Percentiles rank a stretch among this genome's conserved stretches.
Evolutionary conservation across 2,329 filamentous ascomycete genomes (phyloP).

Genomic region (Esteya vermicola): DNA sequence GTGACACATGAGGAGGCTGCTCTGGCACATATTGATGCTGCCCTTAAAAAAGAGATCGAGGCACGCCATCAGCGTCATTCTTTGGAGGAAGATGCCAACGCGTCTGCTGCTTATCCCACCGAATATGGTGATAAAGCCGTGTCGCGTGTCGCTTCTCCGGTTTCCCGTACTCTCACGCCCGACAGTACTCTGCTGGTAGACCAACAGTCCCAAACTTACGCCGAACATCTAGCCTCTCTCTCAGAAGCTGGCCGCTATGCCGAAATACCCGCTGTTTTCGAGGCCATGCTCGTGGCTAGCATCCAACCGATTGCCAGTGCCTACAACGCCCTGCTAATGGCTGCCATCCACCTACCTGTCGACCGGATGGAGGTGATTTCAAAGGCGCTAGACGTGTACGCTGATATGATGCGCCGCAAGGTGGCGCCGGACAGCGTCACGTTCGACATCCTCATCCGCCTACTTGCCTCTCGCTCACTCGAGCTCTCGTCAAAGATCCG

Average conservation of each 20-base stretch:
- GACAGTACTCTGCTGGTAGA: conserved; percentile 44
- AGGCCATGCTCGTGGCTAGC: conserved; percentile 73
- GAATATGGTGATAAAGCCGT: conserved; percentile 21
- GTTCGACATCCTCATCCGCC: conserved; percentile 73
- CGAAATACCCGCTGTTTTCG: conserved; percentile 83
- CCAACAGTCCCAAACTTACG: conserved; percentile 55
- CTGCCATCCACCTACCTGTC: conserved; percentile 68
- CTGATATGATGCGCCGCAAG: conserved; percentile 83
- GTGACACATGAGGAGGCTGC: conserved; percentile 32
- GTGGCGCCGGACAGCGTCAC: conserved; percentile 72
- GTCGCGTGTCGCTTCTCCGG: conserved; percentile 24
- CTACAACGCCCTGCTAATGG: conserved; percentile 83
- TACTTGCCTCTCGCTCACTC: conserved; percentile 68
- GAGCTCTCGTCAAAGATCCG: conserved; percentile 63
- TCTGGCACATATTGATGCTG: conserved; percentile 72
- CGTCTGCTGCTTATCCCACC: conserved; percentile 9
- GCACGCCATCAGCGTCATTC: conserved; percentile 30
- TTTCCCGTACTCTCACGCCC: conserved; percentile 27
- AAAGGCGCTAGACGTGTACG: conserved; percentile 88
- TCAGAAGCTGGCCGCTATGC: conserved; percentile 59
- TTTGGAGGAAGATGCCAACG: conserved; percentile 27
- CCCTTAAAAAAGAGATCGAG: conserved; percentile 65
- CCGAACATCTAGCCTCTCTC: conserved; percentile 64
- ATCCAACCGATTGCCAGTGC: conserved; percentile 67
- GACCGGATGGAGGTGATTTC: conserved; percentile 74